Evolutionary conservation across 2,329 filamentous ascomycete genomes (phyloP), one percentile per base, ranked within the genome.

Genomic region (Lachnellula cervina): DNA sequence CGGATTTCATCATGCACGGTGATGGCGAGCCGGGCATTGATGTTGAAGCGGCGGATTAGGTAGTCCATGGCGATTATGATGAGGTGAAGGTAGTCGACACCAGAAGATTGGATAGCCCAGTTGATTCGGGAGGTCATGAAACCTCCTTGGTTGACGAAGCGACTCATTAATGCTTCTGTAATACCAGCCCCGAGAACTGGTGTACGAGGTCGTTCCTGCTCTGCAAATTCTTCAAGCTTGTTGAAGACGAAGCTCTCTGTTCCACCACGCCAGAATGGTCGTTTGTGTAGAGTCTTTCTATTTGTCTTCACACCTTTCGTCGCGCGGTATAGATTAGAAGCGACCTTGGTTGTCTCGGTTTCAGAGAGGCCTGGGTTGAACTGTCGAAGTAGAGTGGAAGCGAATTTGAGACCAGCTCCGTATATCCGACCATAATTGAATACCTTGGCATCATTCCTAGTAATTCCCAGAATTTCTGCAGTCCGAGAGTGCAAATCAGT

Each of bases 391-490:
- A 99, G 77, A 9, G 90, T 95, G 2, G 88, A 86, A 0, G 94
- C 94, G 68, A 99, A 99, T 64, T 91, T 96, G 50, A 97, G 76
- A 0, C 94, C 95, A 4, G 94, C 95, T n/a, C 94, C 95, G 68
- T 99, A 99, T 49, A 99, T 99, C 42, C 95, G 89, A 7, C 95
- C 95, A 66, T 99, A 99, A 71, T 99, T 99, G 78, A 99, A 99
- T 0, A 99, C 84, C 70, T 99, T 99, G 56, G 94, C 94, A 67
- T 97, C 86, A 66, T 97, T 97, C 59, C 94, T 83, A 2, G 90
- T 95, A 59, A 99, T 99, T 6, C 92, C 93, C 2, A 99, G 73
- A 55, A 99, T 99, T 5, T 81, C 80, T 1, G 94, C 95, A 28
- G 94, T 99, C 34, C 93, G 89, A 6, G 92, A 97, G 72, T 99